Percentiles rank a stretch among this genome's conserved stretches.
Evolutionary conservation across 345 rosid species (phyloP).

Genomic region (Citrus cavaleriei): DNA sequence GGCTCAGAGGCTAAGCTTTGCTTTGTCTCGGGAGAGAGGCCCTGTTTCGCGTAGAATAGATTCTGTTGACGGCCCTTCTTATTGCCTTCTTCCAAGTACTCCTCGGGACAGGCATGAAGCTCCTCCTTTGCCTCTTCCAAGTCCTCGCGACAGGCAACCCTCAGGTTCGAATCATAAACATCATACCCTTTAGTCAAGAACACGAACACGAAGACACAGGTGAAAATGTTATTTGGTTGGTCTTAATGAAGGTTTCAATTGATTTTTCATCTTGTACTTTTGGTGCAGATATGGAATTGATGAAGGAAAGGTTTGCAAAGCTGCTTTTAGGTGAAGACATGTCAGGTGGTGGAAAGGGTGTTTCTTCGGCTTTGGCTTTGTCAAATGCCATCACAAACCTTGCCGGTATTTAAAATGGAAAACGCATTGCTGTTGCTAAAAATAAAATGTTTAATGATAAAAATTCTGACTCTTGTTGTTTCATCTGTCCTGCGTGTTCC

Average conservation of each 20-base stretch:
- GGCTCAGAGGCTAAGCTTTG: conserved; percentile 19
- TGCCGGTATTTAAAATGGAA: conserved; percentile 39
- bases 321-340: conserved; percentile 73
- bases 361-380: conserved; percentile 68
- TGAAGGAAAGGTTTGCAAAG: conserved; percentile 70
- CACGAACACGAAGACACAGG: neutral
- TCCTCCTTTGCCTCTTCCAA: neutral
- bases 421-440: neutral
- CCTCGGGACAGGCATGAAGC: conserved; percentile 6
- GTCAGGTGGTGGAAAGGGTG: conserved; percentile 83
- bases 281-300: conserved; percentile 45
- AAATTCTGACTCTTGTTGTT: neutral
- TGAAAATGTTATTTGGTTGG: no score
- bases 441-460: neutral
- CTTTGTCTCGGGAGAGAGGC: conserved; percentile 21
- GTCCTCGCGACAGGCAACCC: conserved; percentile 19
- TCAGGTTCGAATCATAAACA: conserved; percentile 27
- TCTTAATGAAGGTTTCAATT: no score
- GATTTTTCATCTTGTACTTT: neutral
- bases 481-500: neutral
- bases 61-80: neutral
- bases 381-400: conserved; percentile 74
- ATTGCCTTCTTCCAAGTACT: neutral
- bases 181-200: neutral
- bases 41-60: conserved; percentile 10